Conservation (phyloP, 257 asterid species). For the Thymus quinquecostatus region DNA sequence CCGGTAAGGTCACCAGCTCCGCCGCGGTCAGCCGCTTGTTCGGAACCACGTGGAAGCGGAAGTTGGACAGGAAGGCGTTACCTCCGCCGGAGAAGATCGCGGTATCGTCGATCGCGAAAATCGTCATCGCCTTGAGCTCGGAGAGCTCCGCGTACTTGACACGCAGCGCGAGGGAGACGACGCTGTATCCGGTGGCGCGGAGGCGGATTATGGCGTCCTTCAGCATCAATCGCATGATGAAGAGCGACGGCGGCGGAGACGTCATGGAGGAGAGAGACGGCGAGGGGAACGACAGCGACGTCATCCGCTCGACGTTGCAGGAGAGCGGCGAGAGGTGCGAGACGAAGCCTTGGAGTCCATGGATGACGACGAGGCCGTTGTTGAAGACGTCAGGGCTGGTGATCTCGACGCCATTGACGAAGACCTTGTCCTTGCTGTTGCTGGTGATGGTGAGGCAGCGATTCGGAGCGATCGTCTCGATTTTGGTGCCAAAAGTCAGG, state of each 20-base stretch:
- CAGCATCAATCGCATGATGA: slow-evolving; percentile 60
- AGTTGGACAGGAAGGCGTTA: slow-evolving; percentile 49
- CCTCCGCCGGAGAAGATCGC: slow-evolving; percentile 65
- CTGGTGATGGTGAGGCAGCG: slow-evolving; percentile 75
- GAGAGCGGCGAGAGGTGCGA: slow-evolving; percentile 74
- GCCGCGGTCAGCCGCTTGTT: slow-evolving; percentile 56
- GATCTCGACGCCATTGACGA: slow-evolving; percentile 66
- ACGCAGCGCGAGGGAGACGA: slow-evolving; percentile 65
- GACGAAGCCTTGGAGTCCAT: slow-evolving; percentile 67
- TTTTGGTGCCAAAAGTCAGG: slow-evolving; percentile 76
- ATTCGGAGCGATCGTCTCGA: slow-evolving; percentile 69
- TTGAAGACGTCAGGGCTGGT: slow-evolving; percentile 67
- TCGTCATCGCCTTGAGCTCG: slow-evolving; percentile 56
- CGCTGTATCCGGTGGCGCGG: slow-evolving; percentile 59
- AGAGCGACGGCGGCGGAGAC: slow-evolving; percentile 31
- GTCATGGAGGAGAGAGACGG: slow-evolving; percentile 40
- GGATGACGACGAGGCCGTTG: slow-evolving; percentile 65
- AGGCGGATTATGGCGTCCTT: slow-evolving; percentile 64
- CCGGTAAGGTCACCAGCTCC: slow-evolving; percentile 59
- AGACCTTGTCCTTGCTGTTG: slow-evolving; percentile 44
- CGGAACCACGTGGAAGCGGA: slow-evolving; percentile 73
- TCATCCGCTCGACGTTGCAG: slow-evolving; percentile 66
- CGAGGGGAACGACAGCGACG: slow-evolving; percentile 54
- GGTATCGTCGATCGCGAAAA: slow-evolving; percentile 67
- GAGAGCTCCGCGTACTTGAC: slow-evolving; percentile 60